Percentiles rank a stretch among this genome's conserved stretches.
Conservation (phyloP, 2,329 filamentous ascomycete species). For the Beauveria caledonica region DNA sequence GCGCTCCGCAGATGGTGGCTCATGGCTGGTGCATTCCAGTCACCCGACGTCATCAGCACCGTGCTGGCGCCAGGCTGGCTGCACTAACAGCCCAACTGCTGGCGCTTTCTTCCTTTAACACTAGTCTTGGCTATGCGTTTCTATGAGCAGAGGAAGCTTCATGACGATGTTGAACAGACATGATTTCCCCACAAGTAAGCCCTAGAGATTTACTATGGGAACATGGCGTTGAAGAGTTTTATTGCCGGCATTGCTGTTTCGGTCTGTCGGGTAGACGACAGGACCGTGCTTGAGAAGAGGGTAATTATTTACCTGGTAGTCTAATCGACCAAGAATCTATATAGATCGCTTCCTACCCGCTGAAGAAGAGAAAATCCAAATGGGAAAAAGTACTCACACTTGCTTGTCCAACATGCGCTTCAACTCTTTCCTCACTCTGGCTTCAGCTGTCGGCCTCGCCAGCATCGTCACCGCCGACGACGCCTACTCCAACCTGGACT, state of each 20-base stretch:
- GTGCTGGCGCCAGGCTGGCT: neutral
- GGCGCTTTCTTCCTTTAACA: neutral
- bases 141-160: neutral
- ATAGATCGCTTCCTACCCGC: neutral
- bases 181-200: conserved; percentile 5
- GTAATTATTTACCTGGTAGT: neutral
- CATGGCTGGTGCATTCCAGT: conserved; percentile 8
- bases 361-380: neutral
- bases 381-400: neutral
- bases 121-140: neutral
- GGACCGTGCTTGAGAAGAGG: neutral
- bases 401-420: neutral
- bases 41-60: conserved; percentile 4
- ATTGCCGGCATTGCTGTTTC: neutral
- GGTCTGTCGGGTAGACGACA: neutral
- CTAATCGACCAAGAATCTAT: neutral
- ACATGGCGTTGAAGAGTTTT: neutral
- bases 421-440: neutral
- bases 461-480: neutral
- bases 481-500: conserved; percentile 13
- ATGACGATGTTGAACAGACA: neutral
- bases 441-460: conserved; percentile 2
- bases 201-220: neutral
- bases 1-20: neutral
- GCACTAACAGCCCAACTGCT: conserved; percentile 23